Evolutionary conservation across 2,329 filamentous ascomycete genomes (phyloP), one percentile per base, ranked within the genome.

Genomic region (Ploettnerulaceae sp.): DNA sequence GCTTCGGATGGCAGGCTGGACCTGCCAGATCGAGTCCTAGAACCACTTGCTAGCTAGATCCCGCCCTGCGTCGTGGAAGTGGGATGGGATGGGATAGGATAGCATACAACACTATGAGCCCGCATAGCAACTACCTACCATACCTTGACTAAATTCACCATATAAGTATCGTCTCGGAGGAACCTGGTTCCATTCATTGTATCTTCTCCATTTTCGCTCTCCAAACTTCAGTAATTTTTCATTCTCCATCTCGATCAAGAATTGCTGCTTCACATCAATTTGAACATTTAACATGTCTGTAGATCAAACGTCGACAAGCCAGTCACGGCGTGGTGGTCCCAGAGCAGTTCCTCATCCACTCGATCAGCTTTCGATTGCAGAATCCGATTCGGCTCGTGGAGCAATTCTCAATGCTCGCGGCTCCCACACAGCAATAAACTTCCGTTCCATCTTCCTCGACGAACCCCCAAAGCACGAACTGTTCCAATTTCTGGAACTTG

Each of bases 391-490:
- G 74, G 74, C 77, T 74, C 2, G 67, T 64, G 20, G 69, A 69
- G 61, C 69, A 17, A 61, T 76, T 43, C 57, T 70, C 22, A 63
- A 65, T n/a, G 15, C 38, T 5, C 39, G 49, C 31, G 49, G 49
- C 14, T 40, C 39, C 24, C 24, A 47, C 24, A 38, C 47, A 15
- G 73, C 71, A 2, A 68, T 81, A 36, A 73, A 79, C 35, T 83
- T 80, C 70, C 81, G 81, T 59, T 68, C 71, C 22, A 68, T 82
- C 17, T 81, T 70, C 17, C 65, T 79, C 11, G 64, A 71, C 22
- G 75, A 79, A 57, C 74, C 75, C 4, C 64, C 69, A 4, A 81
- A 80, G 64, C 60, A 61, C 8, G 67, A 75, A 39, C 68, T 76
- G 7, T 56, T 70, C 21, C 66, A 65, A 2, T 79, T 73, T 54